A percentile compares a stretch with the other conserved stretches of the same genome.
Conservation (phyloP, 164 flowering plant species). For the Akebia trifoliata region DNA sequence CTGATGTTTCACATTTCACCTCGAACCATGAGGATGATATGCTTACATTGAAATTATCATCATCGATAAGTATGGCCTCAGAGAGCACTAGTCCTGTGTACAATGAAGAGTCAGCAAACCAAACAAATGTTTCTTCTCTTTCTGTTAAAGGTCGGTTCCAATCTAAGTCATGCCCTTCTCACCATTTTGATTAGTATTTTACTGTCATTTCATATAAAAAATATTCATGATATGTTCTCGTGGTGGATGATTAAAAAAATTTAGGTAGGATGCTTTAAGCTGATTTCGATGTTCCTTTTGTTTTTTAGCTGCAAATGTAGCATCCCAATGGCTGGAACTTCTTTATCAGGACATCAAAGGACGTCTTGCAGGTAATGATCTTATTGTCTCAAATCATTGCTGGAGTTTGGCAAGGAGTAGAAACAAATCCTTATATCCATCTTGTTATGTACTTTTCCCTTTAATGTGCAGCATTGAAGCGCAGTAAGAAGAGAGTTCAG, state of each 20-base stretch:
- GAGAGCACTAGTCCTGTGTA: conserved; percentile 38
- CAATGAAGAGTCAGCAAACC: conserved; percentile 36
- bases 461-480: conserved; percentile 53
- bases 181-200: no score
- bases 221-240: no score
- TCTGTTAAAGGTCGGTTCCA: conserved; percentile 64
- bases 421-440: not conserved
- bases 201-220: no score
- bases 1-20: conserved; percentile 19
- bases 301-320: conserved; percentile 81
- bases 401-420: conserved; percentile 1
- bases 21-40: conserved; percentile 27
- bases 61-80: conserved; percentile 31
- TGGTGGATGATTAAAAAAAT: no score
- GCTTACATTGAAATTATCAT: conserved; percentile 37
- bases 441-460: conserved; percentile 3
- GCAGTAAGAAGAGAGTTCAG: conserved; percentile 80
- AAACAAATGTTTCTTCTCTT: conserved; percentile 43
- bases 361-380: conserved; percentile 66
- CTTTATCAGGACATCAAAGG: conserved; percentile 79
- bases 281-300: conserved; percentile 14
- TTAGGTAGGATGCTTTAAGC: not conserved
- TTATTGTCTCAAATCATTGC: not conserved
- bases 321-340: conserved; percentile 96
- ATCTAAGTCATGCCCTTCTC: no score